These are phyloP conservation scores for Sugiyamaella japonica DNA, from an alignment of 1,139 yeast genomes.

Conservation along the genomic window DNA sequence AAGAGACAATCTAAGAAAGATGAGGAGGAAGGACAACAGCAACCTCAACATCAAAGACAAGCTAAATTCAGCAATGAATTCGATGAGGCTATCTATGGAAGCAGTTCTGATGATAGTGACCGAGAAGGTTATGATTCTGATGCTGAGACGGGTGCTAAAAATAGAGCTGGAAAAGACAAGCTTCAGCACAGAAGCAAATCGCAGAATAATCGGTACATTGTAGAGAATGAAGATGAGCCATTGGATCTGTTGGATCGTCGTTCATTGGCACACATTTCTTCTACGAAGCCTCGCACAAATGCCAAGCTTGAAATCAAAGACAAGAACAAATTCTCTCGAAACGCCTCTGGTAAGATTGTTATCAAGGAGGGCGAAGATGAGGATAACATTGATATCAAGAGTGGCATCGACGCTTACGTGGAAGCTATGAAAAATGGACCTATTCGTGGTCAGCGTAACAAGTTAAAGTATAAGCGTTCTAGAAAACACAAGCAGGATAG, in stretches of 20 bases:
- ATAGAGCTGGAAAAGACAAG: conserved; percentile 21
- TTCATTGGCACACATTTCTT: conserved; percentile 82
- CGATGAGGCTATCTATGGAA: conserved; percentile 69
- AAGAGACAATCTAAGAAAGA: conserved; percentile 62
- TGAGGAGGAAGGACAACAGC: conserved; percentile 23
- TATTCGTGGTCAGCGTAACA: conserved; percentile 86
- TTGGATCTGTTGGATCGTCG: conserved; percentile 84
- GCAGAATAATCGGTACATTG: conserved; percentile 53
- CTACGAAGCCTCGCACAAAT: conserved; percentile 66
- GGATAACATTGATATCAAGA: conserved; percentile 53
- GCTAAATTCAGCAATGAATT: conserved; percentile 72
- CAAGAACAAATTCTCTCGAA: conserved; percentile 52
- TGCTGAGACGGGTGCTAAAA: conserved; percentile 25
- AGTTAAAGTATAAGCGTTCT: conserved; percentile 73
- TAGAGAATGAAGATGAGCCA: conserved; percentile 80
- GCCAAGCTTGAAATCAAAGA: conserved; percentile 44
- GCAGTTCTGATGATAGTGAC: conserved; percentile 42
- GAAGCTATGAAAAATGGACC: conserved; percentile 95
- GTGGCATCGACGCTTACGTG: conserved; percentile 76
- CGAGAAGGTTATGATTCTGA: conserved; percentile 40
- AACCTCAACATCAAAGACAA: not conserved
- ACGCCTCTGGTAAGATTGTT: conserved; percentile 45
- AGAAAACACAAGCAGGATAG: conserved; percentile 58
- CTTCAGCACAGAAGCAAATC: conserved; percentile 40
- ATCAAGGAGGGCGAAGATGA: conserved; percentile 40